phyloP scores from a whole-genome alignment of 2,329 filamentous ascomycete species.

The Penicillium verrucosum region DNA sequence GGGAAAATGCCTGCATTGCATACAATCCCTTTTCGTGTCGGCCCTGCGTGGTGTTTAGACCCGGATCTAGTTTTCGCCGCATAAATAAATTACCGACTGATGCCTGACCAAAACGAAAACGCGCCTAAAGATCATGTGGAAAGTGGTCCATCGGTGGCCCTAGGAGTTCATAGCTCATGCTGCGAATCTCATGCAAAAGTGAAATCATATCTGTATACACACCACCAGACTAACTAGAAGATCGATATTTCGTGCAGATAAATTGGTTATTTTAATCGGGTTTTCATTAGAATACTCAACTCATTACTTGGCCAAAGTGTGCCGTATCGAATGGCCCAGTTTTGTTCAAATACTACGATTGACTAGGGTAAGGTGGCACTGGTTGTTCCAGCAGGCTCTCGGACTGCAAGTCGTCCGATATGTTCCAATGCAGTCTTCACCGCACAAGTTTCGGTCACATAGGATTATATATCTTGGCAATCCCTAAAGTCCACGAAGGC shows the following conservation, averaged over 20 bases:
- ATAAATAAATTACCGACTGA: neutral
- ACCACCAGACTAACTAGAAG: too few relatives aligned
- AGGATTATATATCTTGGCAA: neutral
- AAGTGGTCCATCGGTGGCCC: neutral
- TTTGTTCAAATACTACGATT: neutral
- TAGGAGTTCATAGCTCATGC: neutral
- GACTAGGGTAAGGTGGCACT: neutral
- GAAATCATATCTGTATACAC: neutral
- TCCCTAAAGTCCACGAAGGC: neutral
- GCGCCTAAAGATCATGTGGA: neutral
- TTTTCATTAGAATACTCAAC: too few relatives aligned
- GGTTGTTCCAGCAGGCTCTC: neutral
- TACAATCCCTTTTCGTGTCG: neutral
- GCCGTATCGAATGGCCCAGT: neutral
- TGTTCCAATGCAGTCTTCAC: neutral
- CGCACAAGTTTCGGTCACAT: neutral
- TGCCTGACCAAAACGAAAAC: neutral
- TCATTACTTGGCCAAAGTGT: neutral
- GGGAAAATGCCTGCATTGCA: neutral
- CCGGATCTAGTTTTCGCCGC: neutral
- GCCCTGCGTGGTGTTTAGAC: neutral
- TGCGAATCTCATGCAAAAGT: neutral
- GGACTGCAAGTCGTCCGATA: neutral
- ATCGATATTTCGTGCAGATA: neutral
- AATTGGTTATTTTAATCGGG: neutral